phyloP scores from a whole-genome alignment of 345 rosid genomes.

The Noccaea bulbosa region DNA sequence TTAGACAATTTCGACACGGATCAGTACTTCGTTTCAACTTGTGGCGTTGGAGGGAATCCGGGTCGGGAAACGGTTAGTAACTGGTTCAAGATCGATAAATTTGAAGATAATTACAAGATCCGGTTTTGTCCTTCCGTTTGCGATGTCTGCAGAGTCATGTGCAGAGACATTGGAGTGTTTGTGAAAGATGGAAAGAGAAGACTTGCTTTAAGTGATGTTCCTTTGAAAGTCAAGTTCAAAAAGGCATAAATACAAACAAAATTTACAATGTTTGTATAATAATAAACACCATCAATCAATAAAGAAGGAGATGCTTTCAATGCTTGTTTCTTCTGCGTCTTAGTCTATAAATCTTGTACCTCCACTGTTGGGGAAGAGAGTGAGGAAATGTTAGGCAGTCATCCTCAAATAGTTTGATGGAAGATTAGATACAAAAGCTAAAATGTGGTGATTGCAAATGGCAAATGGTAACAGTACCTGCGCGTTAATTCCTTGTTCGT shows the following conservation, averaged over 20 bases:
- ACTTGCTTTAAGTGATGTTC: conserved; percentile 58
- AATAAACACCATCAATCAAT: too few relatives aligned
- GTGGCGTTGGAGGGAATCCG: conserved; percentile 67
- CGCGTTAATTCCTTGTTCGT: conserved; percentile 92
- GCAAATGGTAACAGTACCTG: conserved; percentile 57
- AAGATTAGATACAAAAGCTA: conserved; percentile 16
- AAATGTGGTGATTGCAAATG: neutral
- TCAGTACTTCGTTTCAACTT: conserved; percentile 53
- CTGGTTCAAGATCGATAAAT: conserved; percentile 72
- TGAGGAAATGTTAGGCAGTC: neutral
- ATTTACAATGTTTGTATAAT: too few relatives aligned
- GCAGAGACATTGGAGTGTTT: conserved; percentile 62
- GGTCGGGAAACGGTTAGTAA: conserved; percentile 50
- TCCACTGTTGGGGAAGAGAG: too few relatives aligned
- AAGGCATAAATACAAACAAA: conserved; percentile 36
- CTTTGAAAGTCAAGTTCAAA: conserved; percentile 58
- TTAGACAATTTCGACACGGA: conserved; percentile 46
- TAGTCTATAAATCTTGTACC: too few relatives aligned
- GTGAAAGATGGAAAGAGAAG: conserved; percentile 52
- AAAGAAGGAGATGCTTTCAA: too few relatives aligned
- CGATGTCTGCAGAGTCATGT: conserved; percentile 51
- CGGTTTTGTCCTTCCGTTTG: conserved; percentile 70
- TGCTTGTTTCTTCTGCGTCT: too few relatives aligned
- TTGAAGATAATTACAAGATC: conserved; percentile 56
- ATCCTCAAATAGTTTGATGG: neutral